Evolutionary conservation across 306 rosid species (phyloP), one percentile per base, ranked within the genome.

Genomic region (Fragaria vesca): DNA sequence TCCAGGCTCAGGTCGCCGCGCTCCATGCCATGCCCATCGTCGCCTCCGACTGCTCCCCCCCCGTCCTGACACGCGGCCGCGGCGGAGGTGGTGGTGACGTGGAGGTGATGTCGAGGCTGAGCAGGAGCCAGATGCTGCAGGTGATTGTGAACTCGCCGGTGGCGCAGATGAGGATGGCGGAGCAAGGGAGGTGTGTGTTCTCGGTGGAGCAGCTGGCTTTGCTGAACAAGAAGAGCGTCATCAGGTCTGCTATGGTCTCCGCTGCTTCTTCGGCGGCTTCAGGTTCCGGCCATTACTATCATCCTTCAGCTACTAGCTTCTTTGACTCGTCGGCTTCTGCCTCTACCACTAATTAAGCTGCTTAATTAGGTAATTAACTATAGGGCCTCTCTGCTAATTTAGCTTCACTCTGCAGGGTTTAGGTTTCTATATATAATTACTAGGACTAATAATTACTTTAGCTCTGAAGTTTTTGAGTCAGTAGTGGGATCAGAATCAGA

Each of bases 91-190:
- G 46, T 3, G 40, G 47, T 5, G 84, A 69, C 10, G 80, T 83
- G 30, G 83, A 83, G 6, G 90, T 85, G 21, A 77, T 95, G 72
- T 87, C 71, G 50, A 87, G 80, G 88, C 83, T 95, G 54, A 88
- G 65, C 45, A 46, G 97, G 34, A 86, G 76, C 77, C 98, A 95
- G 85, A 66, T 90, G 0, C 79, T 95, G 62, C 97, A 87, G 85
- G 90, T 92, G 1, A 66, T 91, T 34, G 89, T 92, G 24, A 92
- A 89, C 84, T 95, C 98, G 1, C 93, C 93, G 0, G 93, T 91
- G 16, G 89, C 91, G 0, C 98, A 92, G 80, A 92, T 90, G 17
- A 50, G 65, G 81, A 90, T 95, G 30, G 86, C 71, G 51, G 85
- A 94, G 1, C 86, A 79, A 73, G 94, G 90, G 0, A 75, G 76